Evolutionary conservation across 2,329 filamentous ascomycete species (phyloP), one percentile per base, ranked within the genome.

Genomic region (Diaporthe amygdali): DNA sequence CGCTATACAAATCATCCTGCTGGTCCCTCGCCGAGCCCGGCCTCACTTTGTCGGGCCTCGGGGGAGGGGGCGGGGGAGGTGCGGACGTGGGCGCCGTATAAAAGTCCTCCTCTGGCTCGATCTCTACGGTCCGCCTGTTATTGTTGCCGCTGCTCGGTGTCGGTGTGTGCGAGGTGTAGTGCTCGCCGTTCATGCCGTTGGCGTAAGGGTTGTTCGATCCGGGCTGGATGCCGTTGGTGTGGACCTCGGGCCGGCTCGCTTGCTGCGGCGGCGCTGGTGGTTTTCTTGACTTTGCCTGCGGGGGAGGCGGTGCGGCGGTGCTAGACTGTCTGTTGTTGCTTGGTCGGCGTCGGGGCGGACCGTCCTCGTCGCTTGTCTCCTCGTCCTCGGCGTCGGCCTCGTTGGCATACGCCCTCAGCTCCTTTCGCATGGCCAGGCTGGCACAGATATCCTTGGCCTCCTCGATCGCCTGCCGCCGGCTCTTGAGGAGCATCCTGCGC

Each of bases 381-480:
- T 80, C 80, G 2, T 79, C 77, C 6, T 79, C 78, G 7, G 76
- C 77, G 1, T 73, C 77, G 12, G 78, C 77, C 20, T 76, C 77
- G 5, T 71, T 72, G 8, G 77, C 71, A 39, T 77, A 76, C 63
- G 76, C 76, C 69, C 86, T 80, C 22, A 88, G 74, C 72, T 88
- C 86, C 74, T 86, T 87, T 47, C 86, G 81, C 86, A 88, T 87
- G 9, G 86, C 86, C 20, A 88, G 78, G 69, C 81, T 82, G 51
- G 85, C 85, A 72, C 86, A 87, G 27, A 87, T 83, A 61, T 82
- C 83, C 66, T 83, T 82, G 34, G 85, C 85, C 72, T 87, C 85
- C 51, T 87, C 84, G 64, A 87, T 87, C 1, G 85, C 84, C 73
- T 82, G 80, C 80, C 85, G 86, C 76, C 87, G 85, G 22, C 77